A percentile compares a stretch with the other conserved stretches of the same genome.
These are phyloP conservation scores for Salix udensis DNA, from an alignment of 345 rosid genomes.

Conservation along the genomic window DNA sequence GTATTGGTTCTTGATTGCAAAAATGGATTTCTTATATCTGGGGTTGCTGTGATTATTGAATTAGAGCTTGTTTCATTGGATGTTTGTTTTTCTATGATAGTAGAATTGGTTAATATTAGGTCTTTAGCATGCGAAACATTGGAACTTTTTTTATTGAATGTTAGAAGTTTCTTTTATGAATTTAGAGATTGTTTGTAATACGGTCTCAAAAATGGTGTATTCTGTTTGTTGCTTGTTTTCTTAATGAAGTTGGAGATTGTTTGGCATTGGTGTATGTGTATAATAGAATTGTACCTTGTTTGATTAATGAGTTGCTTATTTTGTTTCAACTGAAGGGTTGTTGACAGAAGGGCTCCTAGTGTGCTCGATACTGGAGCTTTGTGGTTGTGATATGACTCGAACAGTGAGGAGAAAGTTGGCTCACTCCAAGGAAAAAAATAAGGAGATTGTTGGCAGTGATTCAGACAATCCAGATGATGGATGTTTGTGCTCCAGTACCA, in stretches of 20 bases:
- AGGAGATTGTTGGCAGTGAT: conserved; percentile 17
- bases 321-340: background rate
- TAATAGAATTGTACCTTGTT: background rate
- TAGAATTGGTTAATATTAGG: conserved; percentile 7
- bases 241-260: background rate
- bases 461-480: conserved; percentile 17
- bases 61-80: conserved; percentile 5
- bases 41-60: conserved; percentile 9
- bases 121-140: background rate
- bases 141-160: conserved; percentile 10
- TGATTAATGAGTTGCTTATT: background rate
- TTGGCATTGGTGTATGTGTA: conserved; percentile 6
- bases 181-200: background rate
- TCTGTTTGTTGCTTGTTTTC: background rate
- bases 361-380: conserved; percentile 4
- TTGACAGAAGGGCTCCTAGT: background rate
- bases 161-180: background rate
- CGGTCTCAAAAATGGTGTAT: background rate
- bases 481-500: conserved; percentile 1
- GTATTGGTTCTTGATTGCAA: conserved; percentile 7
- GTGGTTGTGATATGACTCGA: conserved; percentile 23
- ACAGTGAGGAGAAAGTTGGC: conserved; percentile 27
- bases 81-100: background rate
- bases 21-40: background rate
- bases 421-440: conserved; percentile 5